Evolutionary conservation across 495 filamentous ascomycete species (phyloP).

Genomic region (Tuber aestivum): DNA sequence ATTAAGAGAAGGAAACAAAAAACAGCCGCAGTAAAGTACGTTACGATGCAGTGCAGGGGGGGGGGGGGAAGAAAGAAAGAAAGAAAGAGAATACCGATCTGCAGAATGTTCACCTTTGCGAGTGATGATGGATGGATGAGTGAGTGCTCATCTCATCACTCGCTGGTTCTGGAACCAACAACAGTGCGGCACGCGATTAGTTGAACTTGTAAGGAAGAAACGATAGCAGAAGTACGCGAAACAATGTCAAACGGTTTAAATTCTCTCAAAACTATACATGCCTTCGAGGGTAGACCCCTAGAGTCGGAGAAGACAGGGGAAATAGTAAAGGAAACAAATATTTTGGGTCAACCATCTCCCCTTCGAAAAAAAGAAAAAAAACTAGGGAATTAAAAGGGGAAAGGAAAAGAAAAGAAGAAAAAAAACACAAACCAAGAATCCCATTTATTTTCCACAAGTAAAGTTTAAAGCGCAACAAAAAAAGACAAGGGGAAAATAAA

Average conservation of each 20-base stretch:
- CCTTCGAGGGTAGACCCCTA: background rate
- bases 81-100: too few relatives aligned
- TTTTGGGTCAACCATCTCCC: constrained; percentile 13
- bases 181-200: background rate
- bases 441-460: background rate
- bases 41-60: background rate
- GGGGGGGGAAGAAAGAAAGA: background rate
- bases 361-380: background rate
- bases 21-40: background rate
- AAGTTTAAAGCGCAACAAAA: background rate
- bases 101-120: background rate
- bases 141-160: background rate
- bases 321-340: background rate
- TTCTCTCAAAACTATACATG: background rate
- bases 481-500: constrained; percentile 6
- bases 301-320: background rate
- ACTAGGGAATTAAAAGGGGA: constrained; percentile 1
- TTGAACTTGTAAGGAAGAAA: background rate
- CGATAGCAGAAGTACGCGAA: background rate
- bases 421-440: constrained; percentile 13
- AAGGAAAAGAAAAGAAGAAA: constrained; percentile 14
- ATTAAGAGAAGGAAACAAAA: background rate
- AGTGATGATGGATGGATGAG: background rate
- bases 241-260: background rate
- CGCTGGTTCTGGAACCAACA: background rate